Conservation (phyloP, 495 filamentous ascomycete species). For the Aspergillus coremiiformis region DNA sequence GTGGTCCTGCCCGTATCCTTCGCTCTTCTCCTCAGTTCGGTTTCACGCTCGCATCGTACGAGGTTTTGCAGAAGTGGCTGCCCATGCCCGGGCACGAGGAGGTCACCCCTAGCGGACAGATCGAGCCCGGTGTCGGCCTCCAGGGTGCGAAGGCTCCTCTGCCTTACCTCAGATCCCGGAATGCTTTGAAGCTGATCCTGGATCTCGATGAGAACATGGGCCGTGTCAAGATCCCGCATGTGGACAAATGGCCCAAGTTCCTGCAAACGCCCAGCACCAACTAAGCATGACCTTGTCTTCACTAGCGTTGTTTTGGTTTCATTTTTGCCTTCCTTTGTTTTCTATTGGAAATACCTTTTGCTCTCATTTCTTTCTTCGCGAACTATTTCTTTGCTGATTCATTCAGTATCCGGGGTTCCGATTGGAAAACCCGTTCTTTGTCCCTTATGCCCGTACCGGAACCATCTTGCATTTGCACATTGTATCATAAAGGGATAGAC, state of each 20-base stretch:
- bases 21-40: slow-evolving; percentile 95
- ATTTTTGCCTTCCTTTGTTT: slow-evolving; percentile 13
- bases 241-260: slow-evolving; percentile 40
- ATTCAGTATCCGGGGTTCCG: slow-evolving; percentile 5
- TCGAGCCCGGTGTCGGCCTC: slow-evolving; percentile 51
- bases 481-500: slow-evolving; percentile 37
- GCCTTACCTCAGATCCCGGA: slow-evolving; percentile 77
- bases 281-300: slow-evolving; percentile 19
- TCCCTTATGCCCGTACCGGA: slow-evolving; percentile 12
- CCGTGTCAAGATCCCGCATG: slow-evolving; percentile 49
- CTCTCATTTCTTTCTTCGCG: background rate
- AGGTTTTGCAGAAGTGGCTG: slow-evolving; percentile 75
- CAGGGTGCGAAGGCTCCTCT: slow-evolving; percentile 57
- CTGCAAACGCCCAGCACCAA: slow-evolving; percentile 30
- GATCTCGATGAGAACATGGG: slow-evolving; percentile 92
- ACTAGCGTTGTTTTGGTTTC: slow-evolving; percentile 27
- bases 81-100: slow-evolving; percentile 69
- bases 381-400: background rate
- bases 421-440: slow-evolving; percentile 6
- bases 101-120: slow-evolving; percentile 32
- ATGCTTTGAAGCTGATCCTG: slow-evolving; percentile 94
- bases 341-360: slow-evolving; percentile 16
- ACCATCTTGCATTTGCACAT: slow-evolving; percentile 19
- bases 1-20: slow-evolving; percentile 87
- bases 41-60: slow-evolving; percentile 92